Percentiles rank a stretch among this genome's conserved stretches.
phyloP scores from a whole-genome alignment of 345 rosid genomes.

The Linum lewisii region DNA sequence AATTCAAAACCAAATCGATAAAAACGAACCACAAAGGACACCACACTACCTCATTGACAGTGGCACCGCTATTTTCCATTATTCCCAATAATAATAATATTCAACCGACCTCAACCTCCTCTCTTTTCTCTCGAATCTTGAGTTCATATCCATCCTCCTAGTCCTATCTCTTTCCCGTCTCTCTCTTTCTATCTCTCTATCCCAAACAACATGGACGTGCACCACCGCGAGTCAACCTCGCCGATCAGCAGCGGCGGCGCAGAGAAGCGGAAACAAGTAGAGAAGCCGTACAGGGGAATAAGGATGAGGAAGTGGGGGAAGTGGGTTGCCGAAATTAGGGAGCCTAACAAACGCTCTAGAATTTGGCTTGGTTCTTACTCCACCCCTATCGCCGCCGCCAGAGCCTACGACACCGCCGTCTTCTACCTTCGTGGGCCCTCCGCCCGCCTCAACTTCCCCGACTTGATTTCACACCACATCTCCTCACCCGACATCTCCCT shows the following conservation, averaged over 20 bases:
- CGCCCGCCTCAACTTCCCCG: constrained; percentile 45
- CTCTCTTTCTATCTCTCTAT: too few species aligned
- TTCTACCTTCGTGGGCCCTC: constrained; percentile 44
- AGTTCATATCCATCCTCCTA: too few species aligned
- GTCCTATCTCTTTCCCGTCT: too few species aligned
- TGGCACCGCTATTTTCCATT: too few species aligned
- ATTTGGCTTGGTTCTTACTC: constrained; percentile 61
- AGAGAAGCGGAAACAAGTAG: not conserved
- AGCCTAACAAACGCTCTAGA: constrained; percentile 40
- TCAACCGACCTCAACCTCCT: too few species aligned
- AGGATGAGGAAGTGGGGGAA: constrained; percentile 75
- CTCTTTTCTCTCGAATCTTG: too few species aligned
- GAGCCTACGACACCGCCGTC: constrained; percentile 59
- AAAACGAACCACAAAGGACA: too few species aligned
- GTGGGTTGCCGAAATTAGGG: constrained; percentile 68
- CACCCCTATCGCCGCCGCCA: constrained; percentile 52
- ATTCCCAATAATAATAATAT: too few species aligned
- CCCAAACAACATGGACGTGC: too few species aligned
- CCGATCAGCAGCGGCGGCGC: not conserved
- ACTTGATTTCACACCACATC: constrained; percentile 17
- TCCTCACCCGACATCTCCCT: constrained; percentile 6
- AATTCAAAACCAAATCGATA: too few species aligned
- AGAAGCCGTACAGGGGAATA: constrained; percentile 38
- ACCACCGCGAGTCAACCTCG: too few species aligned
- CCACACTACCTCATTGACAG: too few species aligned